Evolutionary conservation across 2,329 filamentous ascomycete species (phyloP), one percentile per base, ranked within the genome.

Genomic region (Biscogniauxia marginata): DNA sequence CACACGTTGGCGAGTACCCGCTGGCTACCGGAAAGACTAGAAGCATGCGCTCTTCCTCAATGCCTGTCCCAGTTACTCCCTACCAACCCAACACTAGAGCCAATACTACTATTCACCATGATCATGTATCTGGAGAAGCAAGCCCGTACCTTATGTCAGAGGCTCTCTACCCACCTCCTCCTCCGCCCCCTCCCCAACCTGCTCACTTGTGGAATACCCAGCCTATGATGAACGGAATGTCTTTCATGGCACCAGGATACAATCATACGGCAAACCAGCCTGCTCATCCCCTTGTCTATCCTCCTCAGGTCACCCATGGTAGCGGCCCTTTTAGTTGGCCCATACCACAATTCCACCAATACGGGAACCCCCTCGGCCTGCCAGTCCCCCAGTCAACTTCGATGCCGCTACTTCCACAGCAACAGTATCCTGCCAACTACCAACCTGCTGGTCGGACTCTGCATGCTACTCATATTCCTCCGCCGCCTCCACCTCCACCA

Each of bases 401-500:
- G n/a, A 52, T 59, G 18, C 54, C 58, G 46, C 16, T 54, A 4
- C 55, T 49, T 13, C 22, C 55, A 16, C 49, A 53, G 16, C 47
- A 52, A 7, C 49, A 50, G 16, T 56, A 46, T 21, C 19, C 54
- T 45, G 22, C 47, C 20, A 1, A 48, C n/a, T 47, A 50, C 5
- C 50, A 45, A 21, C 46, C 46, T 23, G 24, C 9, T 50, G 1
- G 44, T 11, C 18, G 16, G 11, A 46, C 18, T 7, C 18, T 7
- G 20, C 16, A 46, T 48, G 43, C 55, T 39, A 23, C 46, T 4
- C 18, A 47, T 13, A 45, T 55, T n/a, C 52, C 53, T 43, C 59
- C 61, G 20, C 55, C 59, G 16, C 61, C 55, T 22, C 52, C 57
- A 7, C 56, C 60, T 21, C 50, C 54, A 7, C 54, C 53, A 34